Base-by-base conservation (phyloP, 1,284 basidiomycete species). In the Inonotus hispidus region DNA sequence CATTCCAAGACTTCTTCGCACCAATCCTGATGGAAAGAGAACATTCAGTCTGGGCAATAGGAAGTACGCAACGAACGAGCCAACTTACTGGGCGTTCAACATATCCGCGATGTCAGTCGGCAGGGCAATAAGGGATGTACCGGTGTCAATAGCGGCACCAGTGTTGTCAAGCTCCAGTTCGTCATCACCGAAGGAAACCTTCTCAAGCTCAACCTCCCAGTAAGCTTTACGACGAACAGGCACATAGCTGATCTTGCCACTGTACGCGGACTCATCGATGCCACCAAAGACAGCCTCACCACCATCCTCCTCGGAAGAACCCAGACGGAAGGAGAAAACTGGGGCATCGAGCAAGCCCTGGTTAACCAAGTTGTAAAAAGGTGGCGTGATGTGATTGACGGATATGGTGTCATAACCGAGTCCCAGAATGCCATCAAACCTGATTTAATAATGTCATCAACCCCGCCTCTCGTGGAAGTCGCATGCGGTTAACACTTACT, bases 41-140 rank as follows among this genome's bases (percentile, higher is more conserved):
- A 16, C 61, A 59, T 32, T 66, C 68, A 53, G 67, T 65, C 59
- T 38, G 60, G 45, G 21, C 8, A 47, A 32, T 46, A 25, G 46
- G n/a, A 1, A 49, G 16, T 1, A 37, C 23, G 32, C 25, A 25
- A 27, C 21, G 21, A 29, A 29, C 64, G 68, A 35, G 68, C 19
- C 65, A 53, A 76, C 80, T 67, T 73, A 81, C 75, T 96, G 91
- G 61, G 93, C 85, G 80, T 99, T 99, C 69, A 99, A 79, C 89
- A 99, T 93, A 79, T 99, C 97, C 63, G 96, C 95, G 60, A 98
- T 83, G 71, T 99, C 96, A 63, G 88, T 88, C 61, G 97, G 97
- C 62, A 97, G 80, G 56, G 88, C 93, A 66, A 97, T 96, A 64
- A 96, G 79, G 13, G 92, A 94, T 56, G 93, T 95, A 60, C 93